A percentile compares a stretch with the other conserved stretches of the same genome.
Conservation (phyloP, 2,329 filamentous ascomycete genomes). For the Kalmusia sp. region DNA sequence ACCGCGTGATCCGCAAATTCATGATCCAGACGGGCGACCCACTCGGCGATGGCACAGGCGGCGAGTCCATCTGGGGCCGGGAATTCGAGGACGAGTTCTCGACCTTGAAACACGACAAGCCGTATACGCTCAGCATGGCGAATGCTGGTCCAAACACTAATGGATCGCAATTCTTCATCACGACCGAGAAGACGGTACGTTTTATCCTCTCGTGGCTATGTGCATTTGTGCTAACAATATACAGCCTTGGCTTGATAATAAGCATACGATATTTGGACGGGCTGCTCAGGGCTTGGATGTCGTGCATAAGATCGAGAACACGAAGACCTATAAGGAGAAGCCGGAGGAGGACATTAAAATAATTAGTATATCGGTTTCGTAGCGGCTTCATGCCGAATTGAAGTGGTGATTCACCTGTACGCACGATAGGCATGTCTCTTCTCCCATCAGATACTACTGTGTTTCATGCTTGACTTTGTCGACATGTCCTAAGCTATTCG, state of each 20-base stretch:
- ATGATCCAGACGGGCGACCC: constrained; percentile 96
- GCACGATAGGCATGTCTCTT: too few relatives aligned
- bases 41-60: constrained; percentile 85
- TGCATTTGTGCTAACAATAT: constrained; percentile 29
- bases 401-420: too few relatives aligned
- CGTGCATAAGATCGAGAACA: constrained; percentile 93
- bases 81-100: constrained; percentile 96
- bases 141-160: constrained; percentile 97
- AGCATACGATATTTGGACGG: constrained; percentile 95
- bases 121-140: constrained; percentile 96
- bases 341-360: constrained; percentile 98
- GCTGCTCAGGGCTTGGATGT: constrained; percentile 92
- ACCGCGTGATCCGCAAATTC: constrained; percentile 95
- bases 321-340: constrained; percentile 86
- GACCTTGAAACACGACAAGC: constrained; percentile 88
- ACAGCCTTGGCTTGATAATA: constrained; percentile 89
- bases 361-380: constrained; percentile 72
- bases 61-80: constrained; percentile 90
- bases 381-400: neutral
- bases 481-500: too few relatives aligned
- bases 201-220: neutral
- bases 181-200: constrained; percentile 89
- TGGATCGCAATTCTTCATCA: constrained; percentile 97
- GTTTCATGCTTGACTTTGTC: too few relatives aligned
- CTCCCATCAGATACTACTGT: too few relatives aligned